Base-by-base conservation (phyloP, 169 alveolate species). In the Plasmodium ovale region DNA sequence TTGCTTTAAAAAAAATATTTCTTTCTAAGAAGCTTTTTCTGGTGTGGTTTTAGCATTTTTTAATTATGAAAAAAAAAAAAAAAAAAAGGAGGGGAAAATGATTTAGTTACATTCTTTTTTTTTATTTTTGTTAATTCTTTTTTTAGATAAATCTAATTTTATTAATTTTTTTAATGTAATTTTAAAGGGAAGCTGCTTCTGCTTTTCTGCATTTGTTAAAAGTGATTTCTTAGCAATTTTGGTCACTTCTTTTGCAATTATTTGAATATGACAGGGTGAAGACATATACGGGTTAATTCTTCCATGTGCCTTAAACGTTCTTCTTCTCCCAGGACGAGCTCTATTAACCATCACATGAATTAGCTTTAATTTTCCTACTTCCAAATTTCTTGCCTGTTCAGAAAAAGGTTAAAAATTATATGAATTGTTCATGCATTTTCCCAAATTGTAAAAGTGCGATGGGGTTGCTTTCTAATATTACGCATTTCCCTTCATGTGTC, bases 291-390 rank as follows among this genome's bases (percentile, higher is more conserved):
- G 98, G 67, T 95, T 97, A 93, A 98, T 98, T 90, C 99, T 97
- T 47, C 99, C 99, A 89, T 98, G 99, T 21, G 99, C 99, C 87
- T 99, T 96, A 96, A 95, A 98, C 31, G 99, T 97, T 93, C 99
- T 96, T 94, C 99, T 97, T 94, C 99, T 96, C 39, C 99, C 99
- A 69, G 95, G 95, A 68, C 96, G 97, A 9, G 99, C 99, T 89
- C 98, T 97, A 93, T 98, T 96, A 39, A 98, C 99, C 92, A 95
- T 96, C 56, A 96, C 96, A 93, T 98, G 99, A 82, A 95, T 95
- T 58, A 98, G 88, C 69, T 87, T 91, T 87, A 98, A 93, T 89
- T 96, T 97, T 42, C 97, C 98, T 60, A 94, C 94, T 85, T 97
- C 99, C 60, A 98, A 93, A 58, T 97, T 97, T 94, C 98, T 98